These are phyloP conservation scores for Aspergillus saccharolyticus DNA, from an alignment of 495 filamentous ascomycete species.

Conservation along the genomic window DNA sequence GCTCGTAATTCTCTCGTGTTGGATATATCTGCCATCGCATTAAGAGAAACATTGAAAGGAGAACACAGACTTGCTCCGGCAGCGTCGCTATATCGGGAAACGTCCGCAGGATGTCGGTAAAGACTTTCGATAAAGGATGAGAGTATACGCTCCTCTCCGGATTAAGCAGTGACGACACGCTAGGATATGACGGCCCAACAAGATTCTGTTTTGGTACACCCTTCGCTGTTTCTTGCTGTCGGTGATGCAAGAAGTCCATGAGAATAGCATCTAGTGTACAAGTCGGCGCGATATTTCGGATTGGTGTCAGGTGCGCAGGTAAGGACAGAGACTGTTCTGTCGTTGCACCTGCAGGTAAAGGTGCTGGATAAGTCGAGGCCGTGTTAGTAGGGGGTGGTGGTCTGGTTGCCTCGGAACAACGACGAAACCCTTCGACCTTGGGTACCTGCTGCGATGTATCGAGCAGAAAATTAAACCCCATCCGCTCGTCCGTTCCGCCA, in stretches of 20 bases:
- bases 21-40: conserved; percentile 80
- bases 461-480: conserved; percentile 66
- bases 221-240: conserved; percentile 57
- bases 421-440: conserved; percentile 32
- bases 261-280: conserved; percentile 71
- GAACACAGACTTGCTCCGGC: conserved; percentile 70
- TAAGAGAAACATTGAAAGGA: conserved; percentile 78
- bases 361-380: conserved; percentile 24
- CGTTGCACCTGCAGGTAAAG: conserved; percentile 16
- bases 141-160: conserved; percentile 54
- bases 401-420: conserved; percentile 26
- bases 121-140: conserved; percentile 74
- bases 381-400: conserved; percentile 16
- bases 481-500: conserved; percentile 47
- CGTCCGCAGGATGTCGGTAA: conserved; percentile 71
- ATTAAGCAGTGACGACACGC: conserved; percentile 67
- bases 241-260: conserved; percentile 68
- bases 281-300: conserved; percentile 57
- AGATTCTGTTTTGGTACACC: conserved; percentile 56
- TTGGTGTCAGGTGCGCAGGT: conserved; percentile 42
- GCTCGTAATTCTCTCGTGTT: conserved; percentile 65
- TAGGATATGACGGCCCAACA: conserved; percentile 69
- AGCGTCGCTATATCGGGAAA: conserved; percentile 65
- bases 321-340: conserved; percentile 18
- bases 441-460: conserved; percentile 47